A percentile compares a stretch with the other conserved stretches of the same genome.
Evolutionary conservation across 176 grass and related monocot genomes (phyloP).

Genomic region (Rhipidocladum racemiflorum): DNA sequence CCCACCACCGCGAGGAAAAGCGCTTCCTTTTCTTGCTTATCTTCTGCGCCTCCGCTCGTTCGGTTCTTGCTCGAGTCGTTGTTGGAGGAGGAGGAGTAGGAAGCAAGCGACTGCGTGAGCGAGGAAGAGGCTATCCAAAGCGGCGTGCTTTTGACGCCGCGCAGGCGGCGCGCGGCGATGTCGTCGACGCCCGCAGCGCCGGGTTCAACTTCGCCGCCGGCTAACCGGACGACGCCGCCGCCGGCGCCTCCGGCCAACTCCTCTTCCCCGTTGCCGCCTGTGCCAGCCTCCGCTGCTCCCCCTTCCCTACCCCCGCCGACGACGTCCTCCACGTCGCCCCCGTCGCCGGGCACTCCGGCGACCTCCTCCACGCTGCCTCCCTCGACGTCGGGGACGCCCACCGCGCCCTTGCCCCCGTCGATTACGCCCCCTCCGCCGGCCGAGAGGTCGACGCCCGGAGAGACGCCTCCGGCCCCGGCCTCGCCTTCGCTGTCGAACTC

Average conservation of each 20-base stretch:
- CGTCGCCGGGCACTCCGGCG: neutral
- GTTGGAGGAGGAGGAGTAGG: neutral
- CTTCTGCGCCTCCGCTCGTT: neutral
- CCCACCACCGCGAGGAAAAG: conserved; percentile 18
- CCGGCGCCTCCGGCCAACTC: conserved; percentile 11
- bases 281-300: neutral
- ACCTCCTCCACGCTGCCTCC: conserved; percentile 25
- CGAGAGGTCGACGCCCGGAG: neutral
- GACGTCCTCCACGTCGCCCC: conserved; percentile 6
- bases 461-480: neutral
- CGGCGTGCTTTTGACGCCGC: neutral
- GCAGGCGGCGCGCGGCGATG: neutral
- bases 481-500: conserved; percentile 3
- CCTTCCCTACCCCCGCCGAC: neutral
- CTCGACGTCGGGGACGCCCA: neutral
- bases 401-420: conserved; percentile 10
- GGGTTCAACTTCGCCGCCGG: conserved; percentile 2
- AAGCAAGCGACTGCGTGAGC: neutral
- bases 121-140: neutral
- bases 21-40: neutral
- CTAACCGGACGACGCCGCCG: conserved; percentile 22
- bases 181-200: conserved; percentile 38
- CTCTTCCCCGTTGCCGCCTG: conserved; percentile 28
- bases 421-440: conserved; percentile 12
- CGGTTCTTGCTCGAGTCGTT: neutral